A percentile compares a stretch with the other conserved stretches of the same genome.
Evolutionary conservation across 257 asterid species (phyloP).

Genomic region (Salvia splendens): DNA sequence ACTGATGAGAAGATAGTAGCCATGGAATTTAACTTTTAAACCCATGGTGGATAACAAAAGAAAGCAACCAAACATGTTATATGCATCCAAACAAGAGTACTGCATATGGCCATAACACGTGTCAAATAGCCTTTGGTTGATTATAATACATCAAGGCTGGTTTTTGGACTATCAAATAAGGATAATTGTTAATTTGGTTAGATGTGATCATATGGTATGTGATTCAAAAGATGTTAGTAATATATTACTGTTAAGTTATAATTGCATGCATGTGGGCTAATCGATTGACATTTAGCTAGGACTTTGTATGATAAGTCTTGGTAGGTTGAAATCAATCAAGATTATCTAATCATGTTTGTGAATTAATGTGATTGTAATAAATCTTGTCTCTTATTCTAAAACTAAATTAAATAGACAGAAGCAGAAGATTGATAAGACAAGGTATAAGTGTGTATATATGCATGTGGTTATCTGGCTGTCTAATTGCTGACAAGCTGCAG

Average conservation of each 20-base stretch:
- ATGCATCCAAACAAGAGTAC: conserved; percentile 32
- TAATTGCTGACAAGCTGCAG: not conserved
- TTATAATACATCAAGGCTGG: not conserved
- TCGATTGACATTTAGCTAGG: not conserved
- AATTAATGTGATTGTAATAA: conserved; percentile 1
- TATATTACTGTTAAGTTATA: too few relatives aligned
- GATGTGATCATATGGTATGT: not conserved
- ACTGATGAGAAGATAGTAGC: conserved; percentile 42
- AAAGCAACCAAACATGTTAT: conserved; percentile 54
- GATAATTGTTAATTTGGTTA: too few relatives aligned
- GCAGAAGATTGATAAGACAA: conserved; percentile 23
- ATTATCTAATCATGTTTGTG: conserved; percentile 1
- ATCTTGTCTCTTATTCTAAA: conserved; percentile 9
- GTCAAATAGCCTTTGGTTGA: not conserved
- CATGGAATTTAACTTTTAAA: conserved; percentile 45
- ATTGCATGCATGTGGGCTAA: not conserved
- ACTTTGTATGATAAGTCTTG: conserved; percentile 1
- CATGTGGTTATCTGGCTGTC: conserved; percentile 1
- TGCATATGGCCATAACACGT: conserved; percentile 20
- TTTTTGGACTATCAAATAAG: too few relatives aligned
- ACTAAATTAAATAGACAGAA: conserved; percentile 8
- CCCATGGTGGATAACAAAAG: conserved; percentile 55
- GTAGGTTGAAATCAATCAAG: not conserved
- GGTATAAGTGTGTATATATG: not conserved
- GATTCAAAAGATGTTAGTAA: not conserved